Conservation (phyloP, 441 rosid species). For the Corymbia citriodora region DNA sequence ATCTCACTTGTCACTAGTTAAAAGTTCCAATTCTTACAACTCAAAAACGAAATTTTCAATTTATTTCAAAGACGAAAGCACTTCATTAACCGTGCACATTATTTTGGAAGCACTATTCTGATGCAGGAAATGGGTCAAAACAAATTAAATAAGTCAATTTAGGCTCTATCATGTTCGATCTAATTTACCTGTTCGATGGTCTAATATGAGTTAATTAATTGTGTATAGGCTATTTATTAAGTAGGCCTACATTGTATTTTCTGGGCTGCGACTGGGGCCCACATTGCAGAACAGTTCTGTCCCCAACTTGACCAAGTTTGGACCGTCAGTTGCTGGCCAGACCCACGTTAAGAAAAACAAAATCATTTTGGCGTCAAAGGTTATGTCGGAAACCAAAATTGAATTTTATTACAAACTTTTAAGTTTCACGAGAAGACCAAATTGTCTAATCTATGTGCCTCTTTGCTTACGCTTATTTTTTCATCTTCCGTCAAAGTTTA, state of each 20-base stretch:
- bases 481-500: no score
- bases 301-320: neutral
- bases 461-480: neutral
- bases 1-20: neutral
- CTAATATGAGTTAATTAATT: neutral
- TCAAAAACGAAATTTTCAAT: neutral
- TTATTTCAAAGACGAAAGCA: neutral
- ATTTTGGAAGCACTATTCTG: neutral
- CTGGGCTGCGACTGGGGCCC: neutral
- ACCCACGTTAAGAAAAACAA: neutral
- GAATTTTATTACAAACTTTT: no score
- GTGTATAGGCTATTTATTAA: neutral
- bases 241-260: neutral
- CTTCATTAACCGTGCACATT: neutral
- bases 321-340: neutral
- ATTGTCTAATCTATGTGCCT: no score
- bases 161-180: rapidly evolving
- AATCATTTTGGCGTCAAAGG: no score
- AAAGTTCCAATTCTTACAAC: neutral
- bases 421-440: no score
- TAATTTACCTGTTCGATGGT: neutral
- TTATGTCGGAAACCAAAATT: no score
- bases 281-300: neutral
- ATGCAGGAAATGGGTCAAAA: neutral
- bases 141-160: no score